These are phyloP conservation scores for Pichia exigua DNA, from an alignment of 805 yeast genomes.

Conservation along the genomic window DNA sequence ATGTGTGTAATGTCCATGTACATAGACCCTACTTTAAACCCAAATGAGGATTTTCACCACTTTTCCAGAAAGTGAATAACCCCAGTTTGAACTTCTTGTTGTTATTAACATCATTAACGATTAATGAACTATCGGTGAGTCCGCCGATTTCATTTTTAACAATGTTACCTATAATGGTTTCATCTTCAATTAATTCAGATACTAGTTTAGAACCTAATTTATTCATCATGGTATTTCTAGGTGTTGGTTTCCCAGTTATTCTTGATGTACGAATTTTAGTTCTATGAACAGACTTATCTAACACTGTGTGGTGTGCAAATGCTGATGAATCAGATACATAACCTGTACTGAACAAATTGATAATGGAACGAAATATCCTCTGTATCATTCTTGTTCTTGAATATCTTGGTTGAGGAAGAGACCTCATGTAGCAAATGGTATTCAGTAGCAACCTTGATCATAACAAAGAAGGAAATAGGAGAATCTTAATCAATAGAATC, in stretches of 20 bases:
- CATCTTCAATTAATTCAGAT: conserved; percentile 18
- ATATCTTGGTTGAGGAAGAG: conserved; percentile 31
- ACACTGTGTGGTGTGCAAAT: conserved; percentile 16
- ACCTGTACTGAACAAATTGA: conserved; percentile 27
- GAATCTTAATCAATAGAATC: neutral
- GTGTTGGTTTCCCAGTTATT: conserved; percentile 25
- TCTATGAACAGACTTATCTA: conserved; percentile 18
- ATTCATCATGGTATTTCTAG: conserved; percentile 20
- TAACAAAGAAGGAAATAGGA: neutral
- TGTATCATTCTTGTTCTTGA: conserved; percentile 27
- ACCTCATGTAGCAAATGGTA: conserved; percentile 24
- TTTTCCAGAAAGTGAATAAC: conserved; percentile 5
- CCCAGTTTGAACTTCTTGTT: neutral
- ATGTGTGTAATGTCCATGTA: neutral
- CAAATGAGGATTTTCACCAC: conserved; percentile 4
- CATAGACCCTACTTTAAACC: neutral
- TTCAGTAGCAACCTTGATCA: neutral
- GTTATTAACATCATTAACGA: conserved; percentile 5
- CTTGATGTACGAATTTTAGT: conserved; percentile 28
- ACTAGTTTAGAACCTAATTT: conserved; percentile 18
- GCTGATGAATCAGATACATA: conserved; percentile 29
- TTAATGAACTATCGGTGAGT: neutral
- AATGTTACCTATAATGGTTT: conserved; percentile 10
- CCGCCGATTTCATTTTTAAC: conserved; percentile 8
- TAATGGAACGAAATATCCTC: conserved; percentile 27